A percentile compares a stretch with the other conserved stretches of the same genome.
These are phyloP conservation scores for Pleurotus tuber-regium DNA, from an alignment of 768 basidiomycete species.

Conservation along the genomic window DNA sequence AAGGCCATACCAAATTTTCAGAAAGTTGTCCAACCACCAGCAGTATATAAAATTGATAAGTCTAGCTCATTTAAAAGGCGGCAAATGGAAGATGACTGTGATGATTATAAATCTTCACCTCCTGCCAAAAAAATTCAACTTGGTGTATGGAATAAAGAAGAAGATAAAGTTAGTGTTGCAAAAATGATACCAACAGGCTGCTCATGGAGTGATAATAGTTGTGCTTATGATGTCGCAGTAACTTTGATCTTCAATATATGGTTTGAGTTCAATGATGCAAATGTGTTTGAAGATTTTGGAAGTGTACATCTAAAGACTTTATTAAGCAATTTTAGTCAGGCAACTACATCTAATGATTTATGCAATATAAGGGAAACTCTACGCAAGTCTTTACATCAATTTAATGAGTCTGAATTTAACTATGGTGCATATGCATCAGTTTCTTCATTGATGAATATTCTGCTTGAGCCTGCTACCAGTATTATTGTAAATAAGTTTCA, in stretches of 20 bases:
- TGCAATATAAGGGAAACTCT: background rate
- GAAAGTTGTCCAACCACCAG: background rate
- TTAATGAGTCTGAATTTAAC: background rate
- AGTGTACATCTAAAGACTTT: background rate
- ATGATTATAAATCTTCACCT: too few species aligned
- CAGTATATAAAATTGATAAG: background rate
- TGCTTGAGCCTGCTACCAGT: background rate
- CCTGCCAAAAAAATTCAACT: background rate
- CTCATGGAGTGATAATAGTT: background rate
- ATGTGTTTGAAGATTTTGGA: background rate
- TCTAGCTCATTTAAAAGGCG: background rate
- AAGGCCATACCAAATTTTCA: background rate
- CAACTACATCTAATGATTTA: background rate
- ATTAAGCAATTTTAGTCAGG: background rate
- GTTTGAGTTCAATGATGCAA: background rate
- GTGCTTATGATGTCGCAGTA: background rate
- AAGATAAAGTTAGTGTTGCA: background rate
- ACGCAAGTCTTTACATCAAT: background rate
- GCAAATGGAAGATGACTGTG: background rate
- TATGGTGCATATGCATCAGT: background rate
- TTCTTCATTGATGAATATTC: background rate
- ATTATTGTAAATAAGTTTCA: background rate
- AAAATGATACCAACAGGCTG: background rate
- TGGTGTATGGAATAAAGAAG: background rate
- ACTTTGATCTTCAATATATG: background rate